A percentile compares a stretch with the other conserved stretches of the same genome.
Conservation (phyloP, 768 basidiomycete species). For the Suillus subaureus region DNA sequence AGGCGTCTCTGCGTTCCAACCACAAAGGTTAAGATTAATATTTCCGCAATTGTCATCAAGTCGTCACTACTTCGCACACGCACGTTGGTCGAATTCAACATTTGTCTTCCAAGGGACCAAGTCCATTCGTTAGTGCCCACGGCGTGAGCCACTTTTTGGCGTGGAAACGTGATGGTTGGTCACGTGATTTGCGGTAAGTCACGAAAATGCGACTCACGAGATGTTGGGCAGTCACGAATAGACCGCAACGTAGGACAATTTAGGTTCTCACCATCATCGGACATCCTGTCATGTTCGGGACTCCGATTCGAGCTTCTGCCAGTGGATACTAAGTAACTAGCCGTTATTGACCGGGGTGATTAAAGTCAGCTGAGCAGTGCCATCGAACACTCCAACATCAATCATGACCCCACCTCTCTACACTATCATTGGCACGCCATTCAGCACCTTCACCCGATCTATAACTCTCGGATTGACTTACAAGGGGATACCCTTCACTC, state of each 20-base stretch:
- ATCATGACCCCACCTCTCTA: constrained; percentile 24
- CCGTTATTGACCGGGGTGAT: not conserved
- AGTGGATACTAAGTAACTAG: not conserved
- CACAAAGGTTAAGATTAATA: not conserved
- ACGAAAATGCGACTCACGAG: too few relatives aligned
- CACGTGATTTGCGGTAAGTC: too few relatives aligned
- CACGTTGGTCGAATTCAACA: not conserved
- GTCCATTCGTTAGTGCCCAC: too few relatives aligned
- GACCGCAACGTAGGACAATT: too few relatives aligned
- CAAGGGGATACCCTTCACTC: constrained; percentile 30
- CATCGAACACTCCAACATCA: not conserved
- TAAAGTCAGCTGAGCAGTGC: not conserved
- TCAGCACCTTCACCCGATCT: constrained; percentile 35
- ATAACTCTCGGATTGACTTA: constrained; percentile 32
- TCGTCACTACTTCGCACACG: not conserved
- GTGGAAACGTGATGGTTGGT: too few relatives aligned
- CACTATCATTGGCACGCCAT: constrained; percentile 35
- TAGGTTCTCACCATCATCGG: not conserved
- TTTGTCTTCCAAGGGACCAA: not conserved
- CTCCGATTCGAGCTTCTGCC: not conserved
- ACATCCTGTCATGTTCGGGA: not conserved
- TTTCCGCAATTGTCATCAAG: not conserved
- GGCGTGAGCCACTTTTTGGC: too few relatives aligned
- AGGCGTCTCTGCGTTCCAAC: not conserved
- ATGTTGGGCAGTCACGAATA: too few relatives aligned